Percentiles rank a stretch among this genome's conserved stretches.
These are phyloP conservation scores for Lotus japonicus DNA, from an alignment of 306 rosid genomes.

Conservation along the genomic window DNA sequence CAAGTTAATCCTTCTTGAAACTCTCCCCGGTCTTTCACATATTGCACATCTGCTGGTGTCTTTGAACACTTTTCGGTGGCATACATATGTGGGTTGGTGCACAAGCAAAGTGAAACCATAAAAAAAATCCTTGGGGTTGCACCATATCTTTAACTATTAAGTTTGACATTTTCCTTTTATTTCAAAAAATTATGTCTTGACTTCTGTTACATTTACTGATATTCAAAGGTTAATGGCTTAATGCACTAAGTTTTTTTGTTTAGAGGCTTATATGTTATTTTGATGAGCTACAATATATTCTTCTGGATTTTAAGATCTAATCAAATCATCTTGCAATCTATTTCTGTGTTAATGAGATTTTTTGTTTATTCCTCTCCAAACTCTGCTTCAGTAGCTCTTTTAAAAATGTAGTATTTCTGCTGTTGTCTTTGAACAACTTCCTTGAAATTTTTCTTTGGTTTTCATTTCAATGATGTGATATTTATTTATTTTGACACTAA, in stretches of 20 bases:
- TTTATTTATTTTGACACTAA: background rate
- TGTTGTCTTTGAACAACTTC: background rate
- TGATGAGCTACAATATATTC: background rate
- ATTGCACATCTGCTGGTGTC: background rate
- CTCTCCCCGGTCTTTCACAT: background rate
- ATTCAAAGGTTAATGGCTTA: background rate
- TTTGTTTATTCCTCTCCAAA: constrained; percentile 12
- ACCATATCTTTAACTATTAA: background rate
- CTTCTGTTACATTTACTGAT: background rate
- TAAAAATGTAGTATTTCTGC: background rate
- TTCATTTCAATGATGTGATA: background rate
- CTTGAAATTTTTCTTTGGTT: background rate
- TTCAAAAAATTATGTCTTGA: background rate
- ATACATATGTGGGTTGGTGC: background rate
- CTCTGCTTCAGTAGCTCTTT: constrained; percentile 1
- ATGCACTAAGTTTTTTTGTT: background rate
- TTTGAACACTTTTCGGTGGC: background rate
- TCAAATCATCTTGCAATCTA: background rate
- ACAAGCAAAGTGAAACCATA: background rate
- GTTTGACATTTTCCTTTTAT: background rate
- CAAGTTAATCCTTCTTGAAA: background rate
- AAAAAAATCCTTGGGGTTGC: background rate
- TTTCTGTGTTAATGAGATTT: background rate
- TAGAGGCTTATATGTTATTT: background rate
- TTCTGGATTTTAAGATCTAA: background rate